These are phyloP conservation scores for Cochlearia excelsa DNA, from an alignment of 345 rosid species.

Conservation along the genomic window DNA sequence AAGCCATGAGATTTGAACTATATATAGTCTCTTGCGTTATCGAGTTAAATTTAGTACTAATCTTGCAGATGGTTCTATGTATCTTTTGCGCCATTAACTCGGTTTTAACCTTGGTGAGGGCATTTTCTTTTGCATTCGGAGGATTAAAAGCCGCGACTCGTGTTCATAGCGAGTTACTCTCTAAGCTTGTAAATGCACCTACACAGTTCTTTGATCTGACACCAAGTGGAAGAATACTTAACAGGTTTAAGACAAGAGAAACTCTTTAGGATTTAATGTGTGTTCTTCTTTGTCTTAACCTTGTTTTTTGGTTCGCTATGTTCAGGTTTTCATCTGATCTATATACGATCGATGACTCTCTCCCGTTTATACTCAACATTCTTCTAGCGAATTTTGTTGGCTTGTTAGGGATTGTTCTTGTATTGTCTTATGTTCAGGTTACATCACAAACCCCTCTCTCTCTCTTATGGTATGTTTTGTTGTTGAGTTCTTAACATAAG, in stretches of 20 bases:
- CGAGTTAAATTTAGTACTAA: constrained; percentile 12
- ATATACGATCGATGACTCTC: constrained; percentile 92
- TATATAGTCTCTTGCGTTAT: background rate
- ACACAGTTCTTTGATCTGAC: constrained; percentile 86
- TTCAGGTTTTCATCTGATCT: constrained; percentile 89
- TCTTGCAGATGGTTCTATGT: constrained; percentile 65
- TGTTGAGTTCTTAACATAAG: constrained; percentile 10
- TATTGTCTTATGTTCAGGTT: constrained; percentile 93
- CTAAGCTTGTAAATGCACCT: constrained; percentile 76
- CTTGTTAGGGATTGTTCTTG: constrained; percentile 72
- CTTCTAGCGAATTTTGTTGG: constrained; percentile 91
- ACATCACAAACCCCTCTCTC: constrained; percentile 18
- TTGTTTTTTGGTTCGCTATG: constrained; percentile 7
- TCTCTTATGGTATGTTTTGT: background rate
- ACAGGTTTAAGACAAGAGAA: constrained; percentile 53
- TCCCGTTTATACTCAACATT: constrained; percentile 90
- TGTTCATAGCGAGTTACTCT: constrained; percentile 63
- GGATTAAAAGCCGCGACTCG: constrained; percentile 74
- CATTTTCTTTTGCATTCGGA: constrained; percentile 94
- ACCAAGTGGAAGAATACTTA: constrained; percentile 92
- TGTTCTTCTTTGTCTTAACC: constrained; percentile 20
- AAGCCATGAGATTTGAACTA: constrained; percentile 13
- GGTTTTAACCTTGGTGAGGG: constrained; percentile 69
- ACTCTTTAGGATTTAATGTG: constrained; percentile 3
- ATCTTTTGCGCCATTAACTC: constrained; percentile 76